These are phyloP conservation scores for Aspergillus asperescens DNA, from an alignment of 495 filamentous ascomycete species.

Conservation along the genomic window DNA sequence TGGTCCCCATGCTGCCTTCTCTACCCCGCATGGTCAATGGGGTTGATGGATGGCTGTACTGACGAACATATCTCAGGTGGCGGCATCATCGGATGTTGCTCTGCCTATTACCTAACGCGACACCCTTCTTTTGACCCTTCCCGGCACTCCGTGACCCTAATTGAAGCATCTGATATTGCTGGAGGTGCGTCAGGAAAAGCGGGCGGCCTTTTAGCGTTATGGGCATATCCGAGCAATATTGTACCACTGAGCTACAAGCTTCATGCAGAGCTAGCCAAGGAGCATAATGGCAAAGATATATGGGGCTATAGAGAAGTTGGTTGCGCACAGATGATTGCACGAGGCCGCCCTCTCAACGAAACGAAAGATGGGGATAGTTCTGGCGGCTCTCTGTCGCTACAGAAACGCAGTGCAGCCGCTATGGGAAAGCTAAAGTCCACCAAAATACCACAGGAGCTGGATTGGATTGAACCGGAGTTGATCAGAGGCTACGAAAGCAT, in stretches of 20 bases:
- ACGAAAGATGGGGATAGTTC: slow-evolving; percentile 29
- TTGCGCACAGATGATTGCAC: slow-evolving; percentile 66
- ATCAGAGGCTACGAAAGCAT: slow-evolving; percentile 73
- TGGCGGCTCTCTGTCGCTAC: slow-evolving; percentile 51
- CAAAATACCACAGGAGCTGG: slow-evolving; percentile 69
- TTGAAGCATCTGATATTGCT: slow-evolving; percentile 85
- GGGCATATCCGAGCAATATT: slow-evolving; percentile 85
- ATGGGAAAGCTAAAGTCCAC: slow-evolving; percentile 53
- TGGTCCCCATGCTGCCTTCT: slow-evolving; percentile 5
- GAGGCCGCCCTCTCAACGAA: slow-evolving; percentile 42
- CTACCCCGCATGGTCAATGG: slow-evolving; percentile 28
- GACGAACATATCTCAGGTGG: slow-evolving; percentile 55
- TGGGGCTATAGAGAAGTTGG: slow-evolving; percentile 86
- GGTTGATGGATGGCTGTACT: slow-evolving; percentile 1
- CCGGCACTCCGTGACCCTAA: slow-evolving; percentile 73
- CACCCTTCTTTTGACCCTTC: slow-evolving; percentile 76
- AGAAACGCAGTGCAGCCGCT: slow-evolving; percentile 66
- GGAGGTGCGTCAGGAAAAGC: slow-evolving; percentile 94
- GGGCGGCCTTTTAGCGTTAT: slow-evolving; percentile 81
- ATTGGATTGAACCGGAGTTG: slow-evolving; percentile 73
- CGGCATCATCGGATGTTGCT: slow-evolving; percentile 90
- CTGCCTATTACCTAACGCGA: slow-evolving; percentile 87
- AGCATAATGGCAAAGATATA: slow-evolving; percentile 71
- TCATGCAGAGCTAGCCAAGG: slow-evolving; percentile 76
- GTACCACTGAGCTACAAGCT: slow-evolving; percentile 83